Conservation (phyloP, 1,139 yeast genomes). For the Suhomyces wounanorum region DNA sequence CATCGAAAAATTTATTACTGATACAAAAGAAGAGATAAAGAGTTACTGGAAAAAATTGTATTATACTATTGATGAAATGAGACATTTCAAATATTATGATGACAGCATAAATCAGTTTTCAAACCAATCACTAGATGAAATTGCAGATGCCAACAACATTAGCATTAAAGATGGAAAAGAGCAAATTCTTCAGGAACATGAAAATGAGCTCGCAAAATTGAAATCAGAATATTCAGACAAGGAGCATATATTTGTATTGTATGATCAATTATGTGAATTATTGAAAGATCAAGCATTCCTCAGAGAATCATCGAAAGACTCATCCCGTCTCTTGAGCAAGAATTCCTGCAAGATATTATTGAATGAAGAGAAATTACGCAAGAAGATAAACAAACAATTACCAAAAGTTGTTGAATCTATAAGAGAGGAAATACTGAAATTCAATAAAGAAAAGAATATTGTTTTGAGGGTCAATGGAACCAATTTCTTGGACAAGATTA, state of each 20-base stretch:
- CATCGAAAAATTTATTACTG: conserved; percentile 67
- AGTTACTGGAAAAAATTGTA: conserved; percentile 64
- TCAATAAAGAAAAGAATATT: conserved; percentile 33
- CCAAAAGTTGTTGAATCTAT: conserved; percentile 64
- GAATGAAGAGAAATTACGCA: conserved; percentile 77
- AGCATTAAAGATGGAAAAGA: conserved; percentile 38
- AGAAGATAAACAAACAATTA: conserved; percentile 61
- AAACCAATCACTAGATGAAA: not conserved
- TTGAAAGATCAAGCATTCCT: conserved; percentile 63
- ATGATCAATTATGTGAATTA: conserved; percentile 57
- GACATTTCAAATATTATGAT: conserved; percentile 36
- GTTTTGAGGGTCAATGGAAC: conserved; percentile 44
- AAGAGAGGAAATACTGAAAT: conserved; percentile 47
- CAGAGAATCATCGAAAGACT: conserved; percentile 72
- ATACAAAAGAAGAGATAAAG: conserved; percentile 58
- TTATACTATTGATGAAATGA: conserved; percentile 51
- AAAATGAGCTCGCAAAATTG: conserved; percentile 56
- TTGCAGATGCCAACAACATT: not conserved
- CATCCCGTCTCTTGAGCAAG: conserved; percentile 73
- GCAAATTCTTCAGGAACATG: conserved; percentile 58
- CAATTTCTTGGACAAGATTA: conserved; percentile 47
- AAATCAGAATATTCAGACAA: conserved; percentile 52
- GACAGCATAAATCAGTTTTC: not conserved
- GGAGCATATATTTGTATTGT: conserved; percentile 55
- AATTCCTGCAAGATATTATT: conserved; percentile 78